Evolutionary conservation across 1,284 basidiomycete genomes (phyloP).

Genomic region (Pseudozyma tsukubaensis): DNA sequence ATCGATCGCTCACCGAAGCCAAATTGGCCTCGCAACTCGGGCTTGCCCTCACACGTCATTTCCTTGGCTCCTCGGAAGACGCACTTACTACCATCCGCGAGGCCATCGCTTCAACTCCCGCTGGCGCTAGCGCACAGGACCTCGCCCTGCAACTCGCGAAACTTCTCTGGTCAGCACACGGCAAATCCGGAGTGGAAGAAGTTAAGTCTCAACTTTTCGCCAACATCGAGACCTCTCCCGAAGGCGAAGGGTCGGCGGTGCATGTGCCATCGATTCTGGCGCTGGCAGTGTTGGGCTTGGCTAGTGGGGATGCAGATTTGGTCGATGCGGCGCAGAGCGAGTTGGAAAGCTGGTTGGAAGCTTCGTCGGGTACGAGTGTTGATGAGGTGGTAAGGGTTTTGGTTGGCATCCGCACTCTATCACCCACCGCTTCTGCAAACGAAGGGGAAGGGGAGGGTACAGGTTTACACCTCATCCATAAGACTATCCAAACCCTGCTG

Average conservation of each 20-base stretch:
- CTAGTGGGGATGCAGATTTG: constrained; percentile 81
- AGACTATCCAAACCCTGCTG: constrained; percentile 19
- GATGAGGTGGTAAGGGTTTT: constrained; percentile 24
- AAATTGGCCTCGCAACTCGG: constrained; percentile 31
- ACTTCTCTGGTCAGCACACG: constrained; percentile 14
- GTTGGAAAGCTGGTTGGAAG: constrained; percentile 69
- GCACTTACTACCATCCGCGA: constrained; percentile 18
- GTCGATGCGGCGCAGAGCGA: constrained; percentile 89
- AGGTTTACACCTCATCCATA: constrained; percentile 26
- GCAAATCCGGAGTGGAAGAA: constrained; percentile 14
- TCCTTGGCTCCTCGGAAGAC: constrained; percentile 11
- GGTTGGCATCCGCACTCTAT: constrained; percentile 14
- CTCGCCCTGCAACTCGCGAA: constrained; percentile 30
- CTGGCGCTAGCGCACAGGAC: not conserved
- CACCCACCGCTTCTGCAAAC: not conserved
- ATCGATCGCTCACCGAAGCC: constrained; percentile 5
- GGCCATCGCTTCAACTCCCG: constrained; percentile 12
- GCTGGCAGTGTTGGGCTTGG: constrained; percentile 85
- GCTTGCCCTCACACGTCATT: constrained; percentile 28
- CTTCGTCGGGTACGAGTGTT: not conserved
- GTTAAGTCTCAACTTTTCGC: constrained; percentile 23
- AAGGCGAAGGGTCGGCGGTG: not conserved
- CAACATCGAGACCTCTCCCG: constrained; percentile 22
- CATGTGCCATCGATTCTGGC: constrained; percentile 83
- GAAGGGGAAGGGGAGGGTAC: too few relatives aligned